These are phyloP conservation scores for Achaetomium macrosporum DNA, from an alignment of 2,329 filamentous ascomycete species.

Conservation along the genomic window DNA sequence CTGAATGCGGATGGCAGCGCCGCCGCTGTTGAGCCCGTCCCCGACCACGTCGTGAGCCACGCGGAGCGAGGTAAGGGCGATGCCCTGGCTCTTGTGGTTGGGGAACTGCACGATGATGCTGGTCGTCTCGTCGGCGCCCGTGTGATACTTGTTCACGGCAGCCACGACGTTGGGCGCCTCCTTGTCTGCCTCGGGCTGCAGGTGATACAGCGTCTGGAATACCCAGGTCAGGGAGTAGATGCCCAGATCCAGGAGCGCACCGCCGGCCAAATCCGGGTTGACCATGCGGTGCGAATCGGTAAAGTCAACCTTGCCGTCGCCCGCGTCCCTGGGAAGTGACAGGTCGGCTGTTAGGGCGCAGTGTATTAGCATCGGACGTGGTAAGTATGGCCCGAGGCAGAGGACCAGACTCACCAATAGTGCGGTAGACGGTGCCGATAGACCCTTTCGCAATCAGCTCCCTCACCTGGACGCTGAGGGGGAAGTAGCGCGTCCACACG, in stretches of 20 bases:
- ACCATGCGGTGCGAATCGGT: slow-evolving; percentile 68
- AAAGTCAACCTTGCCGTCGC: slow-evolving; percentile 52
- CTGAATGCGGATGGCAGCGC: slow-evolving; percentile 71
- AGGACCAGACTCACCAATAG: slow-evolving; percentile 38
- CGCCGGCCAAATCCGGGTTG: slow-evolving; percentile 76
- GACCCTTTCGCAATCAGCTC: slow-evolving; percentile 53
- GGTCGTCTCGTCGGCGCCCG: slow-evolving; percentile 73
- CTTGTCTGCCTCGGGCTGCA: slow-evolving; percentile 61
- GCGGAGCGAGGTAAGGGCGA: slow-evolving; percentile 63
- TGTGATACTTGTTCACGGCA: slow-evolving; percentile 65
- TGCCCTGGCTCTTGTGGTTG: slow-evolving; percentile 59
- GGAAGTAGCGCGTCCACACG: slow-evolving; percentile 87
- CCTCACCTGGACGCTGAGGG: slow-evolving; percentile 68
- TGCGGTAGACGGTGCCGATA: slow-evolving; percentile 57
- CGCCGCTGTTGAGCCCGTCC: slow-evolving; percentile 52
- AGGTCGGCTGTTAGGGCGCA: slow-evolving; percentile 42
- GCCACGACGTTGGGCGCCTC: slow-evolving; percentile 62
- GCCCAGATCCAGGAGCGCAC: slow-evolving; percentile 75
- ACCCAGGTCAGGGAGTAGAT: slow-evolving; percentile 89
- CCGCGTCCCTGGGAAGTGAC: slow-evolving; percentile 53
- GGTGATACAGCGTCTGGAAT: slow-evolving; percentile 82
- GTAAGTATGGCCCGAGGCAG: neutral
- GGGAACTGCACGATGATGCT: slow-evolving; percentile 74
- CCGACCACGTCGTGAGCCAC: slow-evolving; percentile 49
- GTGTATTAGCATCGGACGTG: neutral